phyloP scores from a whole-genome alignment of 2,329 filamentous ascomycete species.

The Celoporthe dispersa region DNA sequence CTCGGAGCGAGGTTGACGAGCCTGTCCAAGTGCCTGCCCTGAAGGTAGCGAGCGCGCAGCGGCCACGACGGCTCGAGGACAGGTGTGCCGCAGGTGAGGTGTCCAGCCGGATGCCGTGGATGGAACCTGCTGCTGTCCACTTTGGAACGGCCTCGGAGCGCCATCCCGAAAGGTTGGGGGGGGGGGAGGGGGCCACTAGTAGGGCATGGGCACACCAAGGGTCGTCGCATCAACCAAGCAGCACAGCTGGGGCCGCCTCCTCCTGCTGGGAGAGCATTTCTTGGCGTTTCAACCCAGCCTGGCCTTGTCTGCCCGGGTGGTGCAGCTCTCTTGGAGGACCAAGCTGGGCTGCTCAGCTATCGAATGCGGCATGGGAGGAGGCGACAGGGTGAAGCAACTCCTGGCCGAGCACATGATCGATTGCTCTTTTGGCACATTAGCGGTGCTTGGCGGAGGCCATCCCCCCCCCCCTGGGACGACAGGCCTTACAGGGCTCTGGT shows the following conservation, averaged over 20 bases:
- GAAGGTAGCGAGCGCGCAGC: background rate
- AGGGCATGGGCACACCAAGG: background rate
- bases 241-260: background rate
- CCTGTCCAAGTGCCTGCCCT: background rate
- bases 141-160: background rate
- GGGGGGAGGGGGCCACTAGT: background rate
- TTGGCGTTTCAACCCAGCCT: background rate
- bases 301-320: background rate
- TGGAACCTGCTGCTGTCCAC: background rate
- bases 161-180: background rate
- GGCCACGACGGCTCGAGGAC: background rate
- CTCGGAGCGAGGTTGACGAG: background rate
- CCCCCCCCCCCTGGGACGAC: background rate
- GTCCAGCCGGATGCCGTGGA: background rate
- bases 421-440: background rate
- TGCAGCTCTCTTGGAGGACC: background rate
- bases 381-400: too few species aligned
- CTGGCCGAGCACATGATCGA: background rate
- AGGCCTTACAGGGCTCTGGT: background rate
- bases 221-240: background rate
- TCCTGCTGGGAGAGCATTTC: background rate
- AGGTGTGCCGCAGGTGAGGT: background rate
- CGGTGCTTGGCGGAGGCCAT: too few species aligned
- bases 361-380: background rate
- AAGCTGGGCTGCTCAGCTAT: background rate